phyloP scores from a whole-genome alignment of 2,329 filamentous ascomycete species.

The Epichloe gansuensis region DNA sequence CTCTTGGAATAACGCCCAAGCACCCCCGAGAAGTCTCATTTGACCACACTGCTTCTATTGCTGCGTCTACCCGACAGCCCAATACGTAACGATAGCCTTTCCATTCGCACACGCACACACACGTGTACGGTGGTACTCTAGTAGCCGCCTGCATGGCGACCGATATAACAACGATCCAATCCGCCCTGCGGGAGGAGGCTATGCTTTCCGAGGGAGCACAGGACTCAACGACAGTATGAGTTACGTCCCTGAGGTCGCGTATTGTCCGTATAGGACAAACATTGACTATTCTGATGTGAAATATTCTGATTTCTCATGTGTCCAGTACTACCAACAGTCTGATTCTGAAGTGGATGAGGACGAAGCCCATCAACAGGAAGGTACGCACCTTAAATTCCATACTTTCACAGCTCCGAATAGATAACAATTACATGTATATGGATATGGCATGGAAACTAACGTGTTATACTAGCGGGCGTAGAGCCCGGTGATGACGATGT shows the following conservation, averaged over 20 bases:
- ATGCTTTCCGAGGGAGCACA: constrained; percentile 13
- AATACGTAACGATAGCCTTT: constrained; percentile 13
- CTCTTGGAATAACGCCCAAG: constrained; percentile 8
- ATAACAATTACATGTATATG: neutral
- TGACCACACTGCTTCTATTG: constrained; percentile 6
- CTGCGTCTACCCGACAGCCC: constrained; percentile 22
- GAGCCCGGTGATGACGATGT: neutral
- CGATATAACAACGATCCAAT: constrained; percentile 20
- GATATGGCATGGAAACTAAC: neutral
- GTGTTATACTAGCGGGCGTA: neutral
- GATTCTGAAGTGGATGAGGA: constrained; percentile 28
- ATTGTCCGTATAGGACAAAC: constrained; percentile 27
- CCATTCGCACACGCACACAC: neutral
- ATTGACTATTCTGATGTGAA: constrained; percentile 26
- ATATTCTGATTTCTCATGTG: constrained; percentile 29
- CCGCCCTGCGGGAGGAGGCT: constrained; percentile 12
- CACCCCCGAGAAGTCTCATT: constrained; percentile 4
- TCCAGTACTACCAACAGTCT: constrained; percentile 26
- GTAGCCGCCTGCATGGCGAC: constrained; percentile 17
- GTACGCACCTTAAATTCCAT: constrained; percentile 6
- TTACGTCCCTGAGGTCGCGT: constrained; percentile 22
- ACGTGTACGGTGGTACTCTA: neutral
- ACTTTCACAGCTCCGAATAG: neutral
- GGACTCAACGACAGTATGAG: constrained; percentile 29
- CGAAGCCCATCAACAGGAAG: constrained; percentile 6